Base-by-base conservation (phyloP, 371 early-diverging fungal species). In the Coemansia sp. region DNA sequence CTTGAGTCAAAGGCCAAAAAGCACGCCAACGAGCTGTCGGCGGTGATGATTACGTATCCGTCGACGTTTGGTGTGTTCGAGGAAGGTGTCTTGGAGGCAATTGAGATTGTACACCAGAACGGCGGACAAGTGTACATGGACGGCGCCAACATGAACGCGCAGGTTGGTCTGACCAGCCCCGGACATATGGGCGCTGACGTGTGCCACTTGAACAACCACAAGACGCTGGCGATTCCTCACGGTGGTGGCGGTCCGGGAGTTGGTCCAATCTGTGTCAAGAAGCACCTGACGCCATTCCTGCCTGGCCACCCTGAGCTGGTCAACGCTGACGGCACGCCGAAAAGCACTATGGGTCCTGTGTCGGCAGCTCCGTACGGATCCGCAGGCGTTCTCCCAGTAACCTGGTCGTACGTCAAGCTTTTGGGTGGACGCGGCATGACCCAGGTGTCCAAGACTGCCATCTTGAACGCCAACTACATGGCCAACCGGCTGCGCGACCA, bases 41-140 rank as follows among this genome's bases (percentile, higher is more conserved):
- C 95, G 26, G 89, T 94, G 71, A 98, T 98, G 98, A 94, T 98
- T 72, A 98, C 98, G 8, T 97, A 96, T 66, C 98, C 98, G 28
- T 95, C 96, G 59, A 98, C 98, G 41, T 98, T 90, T 83, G 98
- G 98, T 78, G 93, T 96, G 65, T 97, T 97, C 71, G 98, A 98
- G 83, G 89, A 90, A 52, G 90, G 89, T 61, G 90, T 97, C 29
- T 71, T 84, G 65, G 90, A 93, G 40, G 95, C 92, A 9, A 93
- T 92, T 80, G 82, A 93, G 54, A 86, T 96, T 63, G 87, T 98
- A 28, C 98, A 98, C 80, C 72, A 82, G 12, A 63, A 89, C 70
- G 97, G 98, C 70, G 98, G 98, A 56, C 95, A 95, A 80, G 97
- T 97, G n/a, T 98, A 98, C 83, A 92, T 98, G 92, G 98, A 98